Evolutionary conservation across 108 stramenopile genomes (phyloP), one percentile per base, ranked within the genome.

Genomic region (Cyclotella sp.): DNA sequence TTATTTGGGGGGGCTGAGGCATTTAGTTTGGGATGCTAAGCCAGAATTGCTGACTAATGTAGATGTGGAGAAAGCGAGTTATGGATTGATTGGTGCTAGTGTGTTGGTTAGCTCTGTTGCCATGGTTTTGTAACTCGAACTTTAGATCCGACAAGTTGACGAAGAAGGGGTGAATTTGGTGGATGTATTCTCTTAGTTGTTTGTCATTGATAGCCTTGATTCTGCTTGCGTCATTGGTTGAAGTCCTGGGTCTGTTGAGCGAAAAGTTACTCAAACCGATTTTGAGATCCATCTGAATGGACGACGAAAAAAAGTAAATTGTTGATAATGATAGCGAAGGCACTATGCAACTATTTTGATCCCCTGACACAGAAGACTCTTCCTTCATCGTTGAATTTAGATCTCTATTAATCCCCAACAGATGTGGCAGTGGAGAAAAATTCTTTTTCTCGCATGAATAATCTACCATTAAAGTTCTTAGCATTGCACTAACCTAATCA

Each of bases 1-100:
- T 87, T 98, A 91, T 75, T 64, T 92, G 9, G 97, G 95, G 18
- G 97, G 86, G 12, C 19, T 92, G 4, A 86, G 98, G 40, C 97
- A 98, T 69, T 82, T 89, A 27, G 60, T 87, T 43, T 94, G 93
- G 93, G 93, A 95, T 76, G 64, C 83, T 26, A 73, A 70, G 30
- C 93, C 93, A 14, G 90, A 91, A 15, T 62, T 80, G 70, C 76
- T 95, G 52, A 85, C 77, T 21, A 95, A 92, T 83, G 73, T 67
- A 1, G 86, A 83, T 59, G 90, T 90, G n/a, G 85, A 87, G 73
- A 88, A 90, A 86, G 85, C 90, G 9, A 88, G 90, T 57, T 85
- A 79, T 61, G 79, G 58, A 1, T 74, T 95, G 52, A 55, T 91
- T 59, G 93, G 90, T 34, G 71, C 72, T 16, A 80, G 89, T 68